Percentiles rank a stretch among this genome's conserved stretches.
Conservation (phyloP, 306 rosid species). For the Casuarina glauca region DNA sequence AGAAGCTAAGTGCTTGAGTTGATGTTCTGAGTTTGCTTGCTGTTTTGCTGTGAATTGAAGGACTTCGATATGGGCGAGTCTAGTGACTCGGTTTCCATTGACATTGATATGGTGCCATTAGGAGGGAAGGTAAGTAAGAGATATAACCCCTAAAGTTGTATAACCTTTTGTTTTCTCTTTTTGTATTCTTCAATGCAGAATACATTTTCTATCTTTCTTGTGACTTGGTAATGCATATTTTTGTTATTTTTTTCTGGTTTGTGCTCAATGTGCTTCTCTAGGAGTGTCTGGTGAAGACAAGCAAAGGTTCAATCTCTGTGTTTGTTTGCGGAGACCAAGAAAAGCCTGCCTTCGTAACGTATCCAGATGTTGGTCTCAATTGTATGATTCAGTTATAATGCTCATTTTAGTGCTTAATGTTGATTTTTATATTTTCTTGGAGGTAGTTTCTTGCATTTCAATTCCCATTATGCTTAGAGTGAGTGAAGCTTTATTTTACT, state of each 20-base stretch:
- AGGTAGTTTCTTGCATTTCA: not conserved
- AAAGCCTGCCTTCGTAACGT: conserved; percentile 82
- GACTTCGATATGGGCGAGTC: conserved; percentile 60
- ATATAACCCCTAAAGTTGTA: conserved; percentile 5
- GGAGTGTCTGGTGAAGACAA: conserved; percentile 80
- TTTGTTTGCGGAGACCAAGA: conserved; percentile 85
- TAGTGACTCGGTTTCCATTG: conserved; percentile 73
- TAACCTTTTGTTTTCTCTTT: not conserved
- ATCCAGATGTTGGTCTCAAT: conserved; percentile 86
- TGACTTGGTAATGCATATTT: not conserved
- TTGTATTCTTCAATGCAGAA: not conserved
- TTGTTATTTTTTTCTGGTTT: not conserved
- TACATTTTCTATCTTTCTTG: not conserved
- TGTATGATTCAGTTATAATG: conserved; percentile 44
- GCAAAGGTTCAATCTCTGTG: conserved; percentile 75
- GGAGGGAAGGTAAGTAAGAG: conserved; percentile 75
- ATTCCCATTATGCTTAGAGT: conserved; percentile 6
- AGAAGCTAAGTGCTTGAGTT: not conserved
- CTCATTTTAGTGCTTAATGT: not conserved
- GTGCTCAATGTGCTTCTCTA: conserved; percentile 33
- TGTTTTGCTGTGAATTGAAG: conserved; percentile 15
- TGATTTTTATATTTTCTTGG: not conserved
- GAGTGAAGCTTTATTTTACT: conserved; percentile 6
- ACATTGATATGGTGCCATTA: conserved; percentile 68
- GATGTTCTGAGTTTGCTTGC: not conserved